Base-by-base conservation (phyloP, 164 flowering plant genomes). In the Platanus orientalis region DNA sequence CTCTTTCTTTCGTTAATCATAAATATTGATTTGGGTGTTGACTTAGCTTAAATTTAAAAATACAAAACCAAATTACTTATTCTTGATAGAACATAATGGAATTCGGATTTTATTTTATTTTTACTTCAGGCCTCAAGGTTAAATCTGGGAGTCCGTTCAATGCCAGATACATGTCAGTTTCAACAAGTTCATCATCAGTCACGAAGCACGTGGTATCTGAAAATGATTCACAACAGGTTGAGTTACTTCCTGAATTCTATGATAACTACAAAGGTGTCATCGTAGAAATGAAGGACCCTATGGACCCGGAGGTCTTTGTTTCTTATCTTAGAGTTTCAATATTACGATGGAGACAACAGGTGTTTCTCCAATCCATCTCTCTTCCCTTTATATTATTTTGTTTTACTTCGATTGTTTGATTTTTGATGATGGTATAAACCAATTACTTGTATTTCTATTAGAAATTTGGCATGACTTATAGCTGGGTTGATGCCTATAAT, bases 241-340 rank as follows among this genome's bases (percentile, higher is more conserved):
- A 65, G 55, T 45, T 81, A 27, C 82, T 86, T 53, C 58, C 58
- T 16, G 75, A 69, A 21, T 6, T 10, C 1, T 52, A 79, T 16
- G 91, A 86, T 62, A 65, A 67, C 6, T 68, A 75, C 69, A 86
- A 69, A 36, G 91, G 88, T 42, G 79, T 86, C 16, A 78, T 76
- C 19, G 81, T 82, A 23, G 80, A 86, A 13, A 61, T 86, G 75
- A 62, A 74, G 69, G 72, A 71, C 30, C 68, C 83, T 23, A 80
- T 86, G 85, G 83, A 76, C 48, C 27, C 80, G 24, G 64, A 53
- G 17, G 68, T 60, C 45, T 86, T 86, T 58, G 36, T 3, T 44
- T 45, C 70, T 59, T 40, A 62, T 16, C 82, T 86, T 23, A 82
- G 67, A 66, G 71, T 76, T 39, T 83, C 91, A 45, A 30, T 86